Base-by-base conservation (phyloP, 129 eudicot species). In the Glebionis coronaria region DNA sequence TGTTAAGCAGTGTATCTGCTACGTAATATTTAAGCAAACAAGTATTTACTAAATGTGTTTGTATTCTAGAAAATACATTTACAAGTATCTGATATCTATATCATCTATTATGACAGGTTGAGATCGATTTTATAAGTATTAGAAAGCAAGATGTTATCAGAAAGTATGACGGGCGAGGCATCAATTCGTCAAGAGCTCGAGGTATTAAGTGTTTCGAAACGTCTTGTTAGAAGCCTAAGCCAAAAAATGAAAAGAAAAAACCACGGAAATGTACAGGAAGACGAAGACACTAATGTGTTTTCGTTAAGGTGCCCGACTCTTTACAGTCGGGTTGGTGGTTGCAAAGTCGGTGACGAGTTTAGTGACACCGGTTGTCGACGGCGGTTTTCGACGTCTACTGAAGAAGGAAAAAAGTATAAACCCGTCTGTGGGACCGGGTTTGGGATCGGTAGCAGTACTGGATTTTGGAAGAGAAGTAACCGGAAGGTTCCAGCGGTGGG, bases 341-440 rank as follows among this genome's bases (percentile, higher is more conserved):
- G 99, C 82, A 89, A 82, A 82, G 99, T 93, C 13, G 90, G 77
- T 44, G 97, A 89, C 65, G 97, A 93, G 12, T 74, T 74, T 60
- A 81, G 79, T 16, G 95, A 82, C 40, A 58, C 57, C 14, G 64
- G 82, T 12, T 66, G 73, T 45, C 73, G 95, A 67, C 82, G 97
- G 70, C 76, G 88, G n/a, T 83, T 90, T 35, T 86, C 90, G n/a
- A 86, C 76, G 68, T 82, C 90, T 7, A 56, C 75, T 78, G 95
- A 89, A 66, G 95, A 89, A 56, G 85, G 79, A 16, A 93, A 89
- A 75, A 79, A 82, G 46, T 86, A 78, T 70, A 77, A 63, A 20
- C 56, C 85, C 2, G 74, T 79, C 14, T 86, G 95, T 9, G 96
- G 95, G 60, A 65, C 89, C 4, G 88, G 87, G 61, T 35, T 35